Base-by-base conservation (phyloP, 169 alveolate genomes). In the Eimeria falciformis region DNA sequence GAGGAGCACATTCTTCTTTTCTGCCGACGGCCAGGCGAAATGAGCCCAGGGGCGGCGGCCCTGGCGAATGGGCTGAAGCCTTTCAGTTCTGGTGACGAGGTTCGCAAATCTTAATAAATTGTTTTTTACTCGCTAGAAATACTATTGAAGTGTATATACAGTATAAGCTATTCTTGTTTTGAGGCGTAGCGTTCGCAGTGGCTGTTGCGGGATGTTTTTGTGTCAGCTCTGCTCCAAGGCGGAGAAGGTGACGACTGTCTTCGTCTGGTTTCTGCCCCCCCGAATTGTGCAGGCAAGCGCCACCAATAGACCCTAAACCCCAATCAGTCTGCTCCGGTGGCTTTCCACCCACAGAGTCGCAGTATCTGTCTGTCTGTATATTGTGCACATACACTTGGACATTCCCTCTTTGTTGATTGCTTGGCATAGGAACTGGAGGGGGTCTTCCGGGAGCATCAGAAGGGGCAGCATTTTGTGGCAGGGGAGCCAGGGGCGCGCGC, bases 231-330 rank as follows among this genome's bases (percentile, higher is more conserved):
- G 65, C n/a, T 46, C 69, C 29, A 43, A 17, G 14, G 6, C 69
- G 27, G 87, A 78, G 3, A 14, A 27, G 43, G 46, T 25, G 23
- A 46, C 69, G 25, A 17, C 68, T 69, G 46, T 84, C 11, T 84
- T 65, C 40, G 91, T 71, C 18, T 84, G 91, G 91, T 71, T 84
- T 23, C 23, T 84, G 68, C 91, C 91, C 0, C 21, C 81, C 17
- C 62, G 71, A 7, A 47, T 43, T 47, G 91, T 84, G 5, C 71
- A 65, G 82, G 91, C 65, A 47, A 12, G 81, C 1, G 1, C 40
- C 21, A 23, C 3, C 3, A 58, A 58, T 5, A 21, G 23, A 58
- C n/a, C n/a, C n/a, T n/a, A n/a, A n/a, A n/a, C n/a, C n/a, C n/a
- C n/a, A n/a, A n/a, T n/a, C n/a, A n/a, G n/a, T n/a, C n/a, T n/a